Base-by-base conservation (phyloP, 75 land plant species). In the Adiantum capillusveneris region DNA sequence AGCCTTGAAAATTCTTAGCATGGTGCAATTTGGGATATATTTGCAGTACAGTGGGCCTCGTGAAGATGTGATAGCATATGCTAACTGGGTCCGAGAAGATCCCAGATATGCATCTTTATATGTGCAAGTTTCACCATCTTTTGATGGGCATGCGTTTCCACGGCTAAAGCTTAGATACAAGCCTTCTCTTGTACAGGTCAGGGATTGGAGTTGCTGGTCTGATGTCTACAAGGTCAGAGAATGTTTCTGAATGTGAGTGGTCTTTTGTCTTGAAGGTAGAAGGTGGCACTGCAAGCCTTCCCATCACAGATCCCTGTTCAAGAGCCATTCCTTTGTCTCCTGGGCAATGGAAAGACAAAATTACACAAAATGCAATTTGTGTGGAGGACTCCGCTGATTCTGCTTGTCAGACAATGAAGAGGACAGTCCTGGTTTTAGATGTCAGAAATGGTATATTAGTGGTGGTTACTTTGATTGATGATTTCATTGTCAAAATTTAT, bases 121-220 rank as follows among this genome's bases (percentile, higher is more conserved):
- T 44, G 75, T 79, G 54, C 96, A 90, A 65, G 68, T 73, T 44
- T 83, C 96, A 57, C 96, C 90, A 34, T 70, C 90, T 30, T 37
- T 30, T n/a, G 61, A 61, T 71, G 84, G 84, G 19, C 96, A 90
- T 79, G 84, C 90, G 11, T 90, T 90, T 65, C 96, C 96, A 22
- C 67, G 76, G 31, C 57, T 90, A 58, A 80, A 81, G 73, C 66
- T 90, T 54, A 81, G 90, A 20, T 81, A 86, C 69, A 90, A 86
- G 70, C 86, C 87, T 37, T 90, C 96, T 36, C 70, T 90, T 59
- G 84, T 90, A 0, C 96, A 86, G 82, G 96, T 68, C 37, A 34
- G 37, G 7, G 7, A 34, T 34, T 34, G 37, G n/a, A n/a, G n/a
- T 34, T 3, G 3, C 37, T 34, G 37, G 3, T 34, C 37, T 34